A percentile compares a stretch with the other conserved stretches of the same genome.
phyloP scores from a whole-genome alignment of 2,329 filamentous ascomycete genomes.

The Sporothrix phasma region DNA sequence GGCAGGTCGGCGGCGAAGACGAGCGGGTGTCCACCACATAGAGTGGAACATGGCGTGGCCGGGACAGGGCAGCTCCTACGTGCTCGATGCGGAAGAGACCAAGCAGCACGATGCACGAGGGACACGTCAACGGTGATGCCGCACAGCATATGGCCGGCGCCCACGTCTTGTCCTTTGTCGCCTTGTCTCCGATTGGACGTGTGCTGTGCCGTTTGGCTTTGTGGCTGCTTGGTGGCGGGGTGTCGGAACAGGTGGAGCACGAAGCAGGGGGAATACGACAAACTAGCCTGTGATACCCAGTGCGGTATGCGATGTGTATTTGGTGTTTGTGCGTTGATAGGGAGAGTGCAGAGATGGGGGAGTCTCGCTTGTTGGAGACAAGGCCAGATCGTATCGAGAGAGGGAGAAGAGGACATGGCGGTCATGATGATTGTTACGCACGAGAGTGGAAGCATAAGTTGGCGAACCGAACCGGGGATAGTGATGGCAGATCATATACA shows the following conservation, averaged over 20 bases:
- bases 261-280: not conserved
- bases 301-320: not conserved
- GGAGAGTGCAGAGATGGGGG: too few relatives aligned
- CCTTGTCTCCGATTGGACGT: not conserved
- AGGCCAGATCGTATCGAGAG: too few relatives aligned
- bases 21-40: too few relatives aligned
- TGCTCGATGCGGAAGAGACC: not conserved
- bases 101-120: not conserved
- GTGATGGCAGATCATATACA: not conserved
- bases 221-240: too few relatives aligned
- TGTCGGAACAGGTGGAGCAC: not conserved
- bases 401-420: not conserved
- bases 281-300: not conserved
- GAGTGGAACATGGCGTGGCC: not conserved
- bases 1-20: not conserved
- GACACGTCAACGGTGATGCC: not conserved
- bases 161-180: not conserved
- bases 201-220: too few relatives aligned
- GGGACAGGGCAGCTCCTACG: not conserved
- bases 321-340: not conserved
- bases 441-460: not conserved
- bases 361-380: too few relatives aligned
- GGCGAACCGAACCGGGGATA: not conserved
- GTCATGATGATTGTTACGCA: not conserved
- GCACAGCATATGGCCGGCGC: not conserved